Base-by-base conservation (phyloP, 306 rosid genomes). In the Prunus salicina region DNA sequence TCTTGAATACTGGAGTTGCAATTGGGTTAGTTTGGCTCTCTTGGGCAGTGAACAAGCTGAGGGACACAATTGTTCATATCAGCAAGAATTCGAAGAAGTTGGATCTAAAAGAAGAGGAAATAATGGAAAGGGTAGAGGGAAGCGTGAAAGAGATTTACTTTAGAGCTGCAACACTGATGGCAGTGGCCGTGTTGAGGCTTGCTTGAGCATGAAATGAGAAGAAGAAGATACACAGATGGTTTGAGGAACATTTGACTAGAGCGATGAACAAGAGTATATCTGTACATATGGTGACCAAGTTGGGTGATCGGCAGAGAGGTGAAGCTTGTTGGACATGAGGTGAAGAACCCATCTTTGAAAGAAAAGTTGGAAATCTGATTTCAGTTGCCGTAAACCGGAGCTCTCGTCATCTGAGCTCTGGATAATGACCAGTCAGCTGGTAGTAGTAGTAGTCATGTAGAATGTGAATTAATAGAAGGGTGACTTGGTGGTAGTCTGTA, bases 1-100 rank as follows among this genome's bases (percentile, higher is more conserved):
- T 94, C 81, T 76, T 85, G 74, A 82, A 69, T 72, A 80, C 93
- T 0, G 96, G 96, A 22, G 82, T 94, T 25, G 97, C 95, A 8
- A 49, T 90, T 12, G 97, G 93, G 27, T 81, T 94, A 81, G 80
- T 94, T 70, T 91, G 98, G 96, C 91, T 94, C 49, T 90, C 97
- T 49, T 84, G 91, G 84, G 86, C 91, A 30, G 91, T 94, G 78
- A 82, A 86, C 67, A 82, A 82, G 75, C 86, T 91, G 79, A 85
- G 95, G 81, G 74, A 80, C 79, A 85, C 93, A 12, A 61, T 92
- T 52, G 70, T 86, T 18, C 75, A 76, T 64, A 77, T 83, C 75
- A 80, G 86, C 82, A 89, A 84, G 86, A 89, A 86, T 74, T 75
- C 86, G 3, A 89, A 85, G 41, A 91, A 90, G 83, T 72, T 71